Evolutionary conservation across 352 stramenopile genomes (phyloP).

Genomic region (Phytophthora lateralis): DNA sequence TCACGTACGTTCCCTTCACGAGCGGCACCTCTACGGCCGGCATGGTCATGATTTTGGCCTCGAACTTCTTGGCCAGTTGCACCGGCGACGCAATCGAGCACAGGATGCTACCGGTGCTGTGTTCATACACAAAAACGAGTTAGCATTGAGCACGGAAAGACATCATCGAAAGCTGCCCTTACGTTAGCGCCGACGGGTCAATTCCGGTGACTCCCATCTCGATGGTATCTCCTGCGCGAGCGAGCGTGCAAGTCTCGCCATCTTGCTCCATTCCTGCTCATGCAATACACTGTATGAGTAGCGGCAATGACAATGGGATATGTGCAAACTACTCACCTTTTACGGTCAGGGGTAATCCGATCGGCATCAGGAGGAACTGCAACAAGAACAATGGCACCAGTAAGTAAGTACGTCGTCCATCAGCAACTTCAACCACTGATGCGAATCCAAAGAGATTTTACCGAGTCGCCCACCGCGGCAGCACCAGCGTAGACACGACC

Average conservation of each 20-base stretch:
- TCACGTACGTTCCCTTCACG: constrained; percentile 84
- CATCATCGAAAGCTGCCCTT: not conserved
- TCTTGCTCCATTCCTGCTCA: constrained; percentile 80
- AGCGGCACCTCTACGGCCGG: constrained; percentile 82
- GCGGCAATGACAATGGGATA: not conserved
- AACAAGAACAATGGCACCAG: constrained; percentile 3
- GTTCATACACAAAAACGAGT: constrained; percentile 9
- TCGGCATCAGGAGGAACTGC: constrained; percentile 71
- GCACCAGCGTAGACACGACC: constrained; percentile 86
- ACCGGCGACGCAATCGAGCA: constrained; percentile 84
- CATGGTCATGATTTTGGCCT: constrained; percentile 93
- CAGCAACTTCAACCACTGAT: not conserved
- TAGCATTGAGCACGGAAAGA: constrained; percentile 2
- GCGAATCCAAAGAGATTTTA: constrained; percentile 25
- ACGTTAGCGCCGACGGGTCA: constrained; percentile 72
- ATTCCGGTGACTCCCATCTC: constrained; percentile 82
- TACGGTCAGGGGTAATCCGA: constrained; percentile 55
- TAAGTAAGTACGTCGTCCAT: not conserved
- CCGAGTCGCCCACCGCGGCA: constrained; percentile 66
- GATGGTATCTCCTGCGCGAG: constrained; percentile 77
- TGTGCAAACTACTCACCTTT: constrained; percentile 36
- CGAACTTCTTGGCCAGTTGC: constrained; percentile 71
- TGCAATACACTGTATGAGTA: constrained; percentile 10
- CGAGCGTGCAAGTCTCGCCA: constrained; percentile 58
- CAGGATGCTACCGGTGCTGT: constrained; percentile 79